These are phyloP conservation scores for Dalbergia cochinchinensis DNA, from an alignment of 306 rosid species.

Conservation along the genomic window DNA sequence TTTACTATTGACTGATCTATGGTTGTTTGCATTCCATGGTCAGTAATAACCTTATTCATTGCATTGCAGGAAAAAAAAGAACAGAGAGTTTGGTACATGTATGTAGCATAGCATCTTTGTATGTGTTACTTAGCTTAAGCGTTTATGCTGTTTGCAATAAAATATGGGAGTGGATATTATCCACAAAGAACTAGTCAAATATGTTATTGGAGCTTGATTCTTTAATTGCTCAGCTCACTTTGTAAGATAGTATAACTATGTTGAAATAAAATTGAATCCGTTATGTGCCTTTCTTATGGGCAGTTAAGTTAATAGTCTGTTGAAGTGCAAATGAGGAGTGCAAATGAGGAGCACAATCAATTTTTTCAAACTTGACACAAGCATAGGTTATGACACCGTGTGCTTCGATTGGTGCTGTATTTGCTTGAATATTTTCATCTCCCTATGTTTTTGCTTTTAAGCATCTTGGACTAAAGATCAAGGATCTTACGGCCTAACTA, in stretches of 20 bases:
- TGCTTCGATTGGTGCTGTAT: conserved; percentile 15
- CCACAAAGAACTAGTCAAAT: neutral
- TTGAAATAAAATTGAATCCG: neutral
- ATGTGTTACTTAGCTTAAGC: neutral
- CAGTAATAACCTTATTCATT: neutral
- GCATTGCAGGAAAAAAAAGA: neutral
- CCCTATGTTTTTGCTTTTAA: conserved; percentile 4
- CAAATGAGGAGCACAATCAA: neutral
- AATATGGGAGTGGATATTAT: conserved; percentile 9
- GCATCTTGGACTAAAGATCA: conserved; percentile 30
- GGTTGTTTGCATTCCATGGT: no score
- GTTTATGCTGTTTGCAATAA: conserved; percentile 9
- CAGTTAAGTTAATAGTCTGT: neutral
- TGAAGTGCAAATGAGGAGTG: conserved; percentile 25
- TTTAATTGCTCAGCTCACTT: conserved; percentile 1
- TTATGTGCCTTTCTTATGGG: conserved; percentile 6
- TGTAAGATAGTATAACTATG: neutral
- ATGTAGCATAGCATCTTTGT: neutral
- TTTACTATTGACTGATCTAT: no score
- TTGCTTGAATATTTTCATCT: conserved; percentile 41
- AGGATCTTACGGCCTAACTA: conserved; percentile 32
- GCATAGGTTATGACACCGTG: neutral
- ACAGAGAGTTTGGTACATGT: neutral
- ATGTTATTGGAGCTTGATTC: conserved; percentile 19
- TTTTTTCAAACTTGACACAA: conserved; percentile 15